Conservation (phyloP, 2,329 filamentous ascomycete species). For the Simplicillium aogashimaense region DNA sequence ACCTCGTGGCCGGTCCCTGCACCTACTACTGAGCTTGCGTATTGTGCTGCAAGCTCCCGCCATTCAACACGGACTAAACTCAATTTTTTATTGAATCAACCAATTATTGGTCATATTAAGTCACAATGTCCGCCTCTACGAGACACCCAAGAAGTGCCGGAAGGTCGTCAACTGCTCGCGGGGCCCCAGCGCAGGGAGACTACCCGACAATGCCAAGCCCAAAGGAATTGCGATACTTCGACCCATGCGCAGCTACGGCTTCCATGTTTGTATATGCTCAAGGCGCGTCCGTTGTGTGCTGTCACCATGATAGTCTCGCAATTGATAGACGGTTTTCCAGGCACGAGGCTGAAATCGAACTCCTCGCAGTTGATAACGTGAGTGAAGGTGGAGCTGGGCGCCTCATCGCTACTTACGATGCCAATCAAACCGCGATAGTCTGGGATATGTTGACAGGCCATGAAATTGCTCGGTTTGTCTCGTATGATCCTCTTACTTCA, state of each 20-base stretch:
- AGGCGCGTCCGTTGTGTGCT: conserved; percentile 70
- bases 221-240: conserved; percentile 51
- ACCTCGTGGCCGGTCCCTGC: no score
- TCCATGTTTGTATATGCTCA: conserved; percentile 86
- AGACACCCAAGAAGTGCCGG: conserved; percentile 51
- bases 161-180: conserved; percentile 39
- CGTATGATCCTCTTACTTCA: conserved; percentile 76
- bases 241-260: conserved; percentile 83
- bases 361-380: conserved; percentile 83
- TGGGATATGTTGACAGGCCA: conserved; percentile 93
- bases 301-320: conserved; percentile 85
- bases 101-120: conserved; percentile 16
- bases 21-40: no score
- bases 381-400: conserved; percentile 80
- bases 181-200: conserved; percentile 27
- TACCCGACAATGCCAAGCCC: conserved; percentile 39
- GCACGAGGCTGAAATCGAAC: conserved; percentile 72
- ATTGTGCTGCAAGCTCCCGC: no score
- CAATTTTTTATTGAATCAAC: no score
- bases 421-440: conserved; percentile 82
- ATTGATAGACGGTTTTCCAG: conserved; percentile 79
- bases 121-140: conserved; percentile 48
- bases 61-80: no score
- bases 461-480: conserved; percentile 84
- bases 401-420: conserved; percentile 87